Percentiles rank a stretch among this genome's conserved stretches.
These are phyloP conservation scores for Alternaria postmessia DNA, from an alignment of 2,329 filamentous ascomycete species.

Conservation along the genomic window DNA sequence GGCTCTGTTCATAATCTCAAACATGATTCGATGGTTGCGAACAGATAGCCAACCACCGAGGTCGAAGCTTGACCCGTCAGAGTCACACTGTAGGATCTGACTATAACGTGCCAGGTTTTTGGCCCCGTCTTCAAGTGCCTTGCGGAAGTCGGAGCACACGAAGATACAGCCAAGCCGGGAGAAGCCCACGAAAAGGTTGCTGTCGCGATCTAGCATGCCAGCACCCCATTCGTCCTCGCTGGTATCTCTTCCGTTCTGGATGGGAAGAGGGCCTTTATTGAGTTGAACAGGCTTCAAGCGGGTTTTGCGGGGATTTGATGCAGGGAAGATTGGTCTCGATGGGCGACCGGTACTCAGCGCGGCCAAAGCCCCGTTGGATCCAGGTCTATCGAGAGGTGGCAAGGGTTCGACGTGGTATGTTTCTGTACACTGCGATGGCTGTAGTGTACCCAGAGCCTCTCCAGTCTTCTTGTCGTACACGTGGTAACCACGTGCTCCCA, in stretches of 20 bases:
- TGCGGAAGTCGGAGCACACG: constrained; percentile 9
- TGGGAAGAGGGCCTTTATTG: constrained; percentile 4
- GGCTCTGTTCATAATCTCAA: constrained; percentile 6
- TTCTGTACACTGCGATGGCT: constrained; percentile 12
- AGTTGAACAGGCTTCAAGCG: constrained; percentile 7
- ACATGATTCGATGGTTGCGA: constrained; percentile 11
- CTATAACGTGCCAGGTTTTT: background rate
- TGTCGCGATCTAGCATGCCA: constrained; percentile 15
- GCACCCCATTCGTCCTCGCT: constrained; percentile 16
- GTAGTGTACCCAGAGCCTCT: constrained; percentile 2
- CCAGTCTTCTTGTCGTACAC: constrained; percentile 15
- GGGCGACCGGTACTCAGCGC: constrained; percentile 1
- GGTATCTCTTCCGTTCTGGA: background rate
- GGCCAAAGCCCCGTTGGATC: background rate
- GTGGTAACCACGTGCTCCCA: constrained; percentile 14
- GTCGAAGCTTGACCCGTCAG: constrained; percentile 6
- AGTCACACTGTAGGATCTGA: constrained; percentile 11
- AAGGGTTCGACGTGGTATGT: constrained; percentile 5
- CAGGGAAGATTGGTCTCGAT: constrained; percentile 4
- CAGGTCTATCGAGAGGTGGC: background rate
- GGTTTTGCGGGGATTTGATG: constrained; percentile 3
- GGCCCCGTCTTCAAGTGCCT: constrained; percentile 3
- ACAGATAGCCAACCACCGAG: constrained; percentile 10
- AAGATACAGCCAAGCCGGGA: constrained; percentile 12
- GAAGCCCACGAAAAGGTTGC: constrained; percentile 14